Percentiles rank a stretch among this genome's conserved stretches.
These are phyloP conservation scores for Carallia brachiata DNA, from an alignment of 345 rosid genomes.

Conservation along the genomic window DNA sequence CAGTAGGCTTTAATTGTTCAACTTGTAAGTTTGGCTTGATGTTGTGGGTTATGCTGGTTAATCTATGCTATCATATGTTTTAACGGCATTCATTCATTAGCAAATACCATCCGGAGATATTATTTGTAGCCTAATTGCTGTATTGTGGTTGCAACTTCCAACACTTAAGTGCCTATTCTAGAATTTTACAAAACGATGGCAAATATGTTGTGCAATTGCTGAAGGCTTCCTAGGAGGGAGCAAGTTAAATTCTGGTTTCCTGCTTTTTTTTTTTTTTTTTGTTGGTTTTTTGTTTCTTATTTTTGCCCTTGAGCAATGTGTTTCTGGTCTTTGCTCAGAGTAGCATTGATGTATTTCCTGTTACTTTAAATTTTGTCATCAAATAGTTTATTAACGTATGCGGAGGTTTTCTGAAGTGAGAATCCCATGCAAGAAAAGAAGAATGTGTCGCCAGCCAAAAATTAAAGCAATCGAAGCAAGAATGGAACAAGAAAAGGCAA, in stretches of 20 bases:
- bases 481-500: conserved; percentile 1
- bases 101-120: too few species aligned
- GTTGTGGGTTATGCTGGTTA: too few species aligned
- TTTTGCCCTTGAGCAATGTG: not conserved
- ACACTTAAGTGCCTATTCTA: too few species aligned
- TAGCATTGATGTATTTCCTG: not conserved
- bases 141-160: too few species aligned
- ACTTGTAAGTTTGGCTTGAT: too few species aligned
- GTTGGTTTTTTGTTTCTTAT: not conserved
- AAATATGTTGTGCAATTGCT: too few species aligned
- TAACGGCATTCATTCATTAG: too few species aligned
- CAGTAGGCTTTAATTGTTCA: not conserved
- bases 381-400: not conserved
- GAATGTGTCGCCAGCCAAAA: not conserved
- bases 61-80: too few species aligned
- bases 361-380: not conserved
- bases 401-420: conserved; percentile 12
- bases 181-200: too few species aligned
- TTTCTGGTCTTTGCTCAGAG: not conserved
- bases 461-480: not conserved
- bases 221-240: not conserved
- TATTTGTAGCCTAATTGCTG: too few species aligned
- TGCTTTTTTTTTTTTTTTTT: not conserved
- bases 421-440: conserved; percentile 19
- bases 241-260: not conserved